phyloP scores from a whole-genome alignment of 768 basidiomycete genomes.

The Psilocybe subaeruginosa region DNA sequence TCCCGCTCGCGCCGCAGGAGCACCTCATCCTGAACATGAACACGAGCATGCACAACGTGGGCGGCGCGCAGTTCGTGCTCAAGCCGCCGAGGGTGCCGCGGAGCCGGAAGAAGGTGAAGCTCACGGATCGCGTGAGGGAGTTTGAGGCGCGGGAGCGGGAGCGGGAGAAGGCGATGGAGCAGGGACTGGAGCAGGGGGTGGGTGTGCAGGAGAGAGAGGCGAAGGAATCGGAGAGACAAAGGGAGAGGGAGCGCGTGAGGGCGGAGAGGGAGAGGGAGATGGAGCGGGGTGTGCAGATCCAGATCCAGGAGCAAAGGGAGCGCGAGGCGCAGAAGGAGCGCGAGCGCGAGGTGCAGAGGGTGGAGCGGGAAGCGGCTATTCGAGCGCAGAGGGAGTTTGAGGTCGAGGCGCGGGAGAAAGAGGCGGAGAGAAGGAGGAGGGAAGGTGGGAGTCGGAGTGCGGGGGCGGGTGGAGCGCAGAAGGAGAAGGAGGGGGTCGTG shows the following conservation, averaged over 20 bases:
- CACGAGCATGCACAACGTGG: constrained; percentile 13
- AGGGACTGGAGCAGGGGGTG: background rate
- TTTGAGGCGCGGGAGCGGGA: background rate
- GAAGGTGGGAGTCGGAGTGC: background rate
- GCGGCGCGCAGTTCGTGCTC: constrained; percentile 26
- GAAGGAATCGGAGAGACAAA: too few relatives aligned
- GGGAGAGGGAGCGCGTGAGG: constrained; percentile 6
- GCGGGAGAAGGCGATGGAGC: background rate
- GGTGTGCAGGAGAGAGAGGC: background rate
- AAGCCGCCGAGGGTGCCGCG: constrained; percentile 19
- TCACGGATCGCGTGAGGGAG: background rate
- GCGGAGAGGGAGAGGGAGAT: background rate
- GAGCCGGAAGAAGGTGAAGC: background rate
- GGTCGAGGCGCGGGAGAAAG: background rate
- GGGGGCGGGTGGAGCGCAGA: background rate
- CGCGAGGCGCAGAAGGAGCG: background rate
- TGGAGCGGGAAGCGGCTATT: too few relatives aligned
- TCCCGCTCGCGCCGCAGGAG: constrained; percentile 16
- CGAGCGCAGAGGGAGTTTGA: too few relatives aligned
- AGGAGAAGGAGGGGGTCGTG: background rate
- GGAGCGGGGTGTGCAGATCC: background rate
- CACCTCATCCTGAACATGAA: constrained; percentile 14
- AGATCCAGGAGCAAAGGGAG: background rate
- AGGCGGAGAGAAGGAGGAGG: background rate
- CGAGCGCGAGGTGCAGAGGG: too few relatives aligned